Conservation (phyloP, 352 stramenopile genomes). For the Globisporangium perplexum region DNA sequence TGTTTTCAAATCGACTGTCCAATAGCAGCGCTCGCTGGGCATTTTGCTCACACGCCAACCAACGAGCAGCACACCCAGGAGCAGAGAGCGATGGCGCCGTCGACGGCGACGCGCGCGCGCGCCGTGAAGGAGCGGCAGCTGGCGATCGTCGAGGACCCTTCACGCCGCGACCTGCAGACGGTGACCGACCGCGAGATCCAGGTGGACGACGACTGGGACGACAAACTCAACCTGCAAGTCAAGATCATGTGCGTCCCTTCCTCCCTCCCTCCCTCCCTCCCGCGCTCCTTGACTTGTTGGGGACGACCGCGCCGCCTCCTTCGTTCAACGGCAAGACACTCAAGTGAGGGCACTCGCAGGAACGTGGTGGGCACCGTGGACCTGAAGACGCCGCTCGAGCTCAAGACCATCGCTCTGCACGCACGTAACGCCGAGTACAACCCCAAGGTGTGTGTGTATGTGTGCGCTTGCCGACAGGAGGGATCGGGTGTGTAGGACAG, state of each 20-base stretch:
- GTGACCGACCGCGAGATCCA: conserved; percentile 52
- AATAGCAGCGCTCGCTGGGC: neutral
- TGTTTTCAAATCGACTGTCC: neutral
- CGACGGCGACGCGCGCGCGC: conserved; percentile 26
- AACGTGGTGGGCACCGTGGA: conserved; percentile 96
- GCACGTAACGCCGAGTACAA: conserved; percentile 99
- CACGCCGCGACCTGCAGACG: conserved; percentile 29
- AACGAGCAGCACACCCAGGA: neutral
- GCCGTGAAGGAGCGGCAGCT: conserved; percentile 71
- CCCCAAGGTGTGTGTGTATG: conserved; percentile 78
- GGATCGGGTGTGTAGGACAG: neutral
- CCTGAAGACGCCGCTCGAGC: conserved; percentile 92
- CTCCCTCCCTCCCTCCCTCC: neutral
- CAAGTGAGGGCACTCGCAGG: conserved; percentile 22
- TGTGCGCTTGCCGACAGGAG: too few species aligned
- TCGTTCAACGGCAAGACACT: neutral
- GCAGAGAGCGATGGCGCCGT: conserved; percentile 11
- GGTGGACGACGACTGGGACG: conserved; percentile 75
- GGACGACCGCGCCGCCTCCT: too few species aligned
- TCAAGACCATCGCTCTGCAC: conserved; percentile 96
- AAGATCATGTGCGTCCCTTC: conserved; percentile 80
- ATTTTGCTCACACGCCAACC: neutral
- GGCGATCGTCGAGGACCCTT: conserved; percentile 43
- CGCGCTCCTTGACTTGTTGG: too few species aligned
- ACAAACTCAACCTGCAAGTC: conserved; percentile 71